Evolutionary conservation across 2,329 filamentous ascomycete genomes (phyloP).

Genomic region (Fusarium beomiforme): DNA sequence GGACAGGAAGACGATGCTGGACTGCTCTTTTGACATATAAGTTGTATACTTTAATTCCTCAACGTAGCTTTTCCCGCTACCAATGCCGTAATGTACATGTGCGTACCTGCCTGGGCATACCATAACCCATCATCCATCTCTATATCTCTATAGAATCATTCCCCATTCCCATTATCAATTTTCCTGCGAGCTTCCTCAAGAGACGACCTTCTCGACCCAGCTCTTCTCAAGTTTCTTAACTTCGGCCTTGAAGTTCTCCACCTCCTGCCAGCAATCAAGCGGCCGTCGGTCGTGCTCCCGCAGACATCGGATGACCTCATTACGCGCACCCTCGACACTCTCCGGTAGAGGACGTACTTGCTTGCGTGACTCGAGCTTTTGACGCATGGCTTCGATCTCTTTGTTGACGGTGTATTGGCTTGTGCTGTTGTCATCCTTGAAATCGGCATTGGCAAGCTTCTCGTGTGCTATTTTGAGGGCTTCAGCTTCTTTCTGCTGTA

Average conservation of each 20-base stretch:
- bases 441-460: slow-evolving; percentile 62
- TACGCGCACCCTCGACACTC: slow-evolving; percentile 77
- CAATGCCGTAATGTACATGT: slow-evolving; percentile 48
- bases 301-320: slow-evolving; percentile 82
- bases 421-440: slow-evolving; percentile 45
- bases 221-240: slow-evolving; percentile 85
- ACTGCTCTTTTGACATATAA: slow-evolving; percentile 36
- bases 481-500: slow-evolving; percentile 75
- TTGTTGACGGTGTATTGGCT: slow-evolving; percentile 63
- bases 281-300: slow-evolving; percentile 85
- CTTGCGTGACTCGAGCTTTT: slow-evolving; percentile 70
- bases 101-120: slow-evolving; percentile 25
- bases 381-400: slow-evolving; percentile 67
- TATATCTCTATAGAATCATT: slow-evolving; percentile 32
- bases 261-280: slow-evolving; percentile 94
- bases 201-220: slow-evolving; percentile 86
- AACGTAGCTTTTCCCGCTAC: slow-evolving; percentile 46
- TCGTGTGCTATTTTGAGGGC: slow-evolving; percentile 76
- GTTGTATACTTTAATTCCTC: slow-evolving; percentile 42
- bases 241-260: slow-evolving; percentile 89
- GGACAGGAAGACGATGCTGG: slow-evolving; percentile 34
- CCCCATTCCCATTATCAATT: slow-evolving; percentile 4
- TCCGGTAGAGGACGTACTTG: slow-evolving; percentile 76
- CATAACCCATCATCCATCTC: slow-evolving; percentile 25
- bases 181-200: slow-evolving; percentile 43